phyloP scores from a whole-genome alignment of 345 rosid genomes.

The Cardamine resedifolia region DNA sequence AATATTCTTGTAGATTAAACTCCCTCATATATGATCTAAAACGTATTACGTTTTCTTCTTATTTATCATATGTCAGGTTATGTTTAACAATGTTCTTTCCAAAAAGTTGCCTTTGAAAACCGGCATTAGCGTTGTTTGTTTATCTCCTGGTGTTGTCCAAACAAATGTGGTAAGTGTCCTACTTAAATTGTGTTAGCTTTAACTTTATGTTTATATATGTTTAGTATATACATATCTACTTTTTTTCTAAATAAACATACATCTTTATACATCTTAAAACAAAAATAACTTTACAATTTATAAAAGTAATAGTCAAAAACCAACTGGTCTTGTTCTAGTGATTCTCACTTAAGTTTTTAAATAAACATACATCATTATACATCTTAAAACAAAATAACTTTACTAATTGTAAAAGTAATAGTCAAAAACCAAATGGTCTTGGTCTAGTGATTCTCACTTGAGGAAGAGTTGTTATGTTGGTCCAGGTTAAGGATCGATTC shows the following conservation, averaged over 20 bases:
- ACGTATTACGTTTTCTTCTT: neutral
- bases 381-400: neutral
- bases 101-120: constrained; percentile 70
- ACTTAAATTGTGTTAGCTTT: neutral
- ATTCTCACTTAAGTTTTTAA: too few species aligned
- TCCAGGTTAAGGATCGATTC: too few species aligned
- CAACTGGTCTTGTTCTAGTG: too few species aligned
- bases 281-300: neutral
- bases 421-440: too few species aligned
- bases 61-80: constrained; percentile 52
- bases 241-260: neutral
- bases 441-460: too few species aligned
- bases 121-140: constrained; percentile 70
- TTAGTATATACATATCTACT: neutral
- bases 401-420: neutral
- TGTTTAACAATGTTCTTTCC: constrained; percentile 80
- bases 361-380: neutral
- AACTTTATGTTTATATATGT: neutral
- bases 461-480: too few species aligned
- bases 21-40: too few species aligned
- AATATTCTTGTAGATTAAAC: too few species aligned
- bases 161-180: constrained; percentile 70
- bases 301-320: too few species aligned
- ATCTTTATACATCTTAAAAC: neutral
- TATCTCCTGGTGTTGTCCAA: constrained; percentile 78